Evolutionary conservation across 306 rosid species (phyloP), one percentile per base, ranked within the genome.

Genomic region (Dryas alaskensis): DNA sequence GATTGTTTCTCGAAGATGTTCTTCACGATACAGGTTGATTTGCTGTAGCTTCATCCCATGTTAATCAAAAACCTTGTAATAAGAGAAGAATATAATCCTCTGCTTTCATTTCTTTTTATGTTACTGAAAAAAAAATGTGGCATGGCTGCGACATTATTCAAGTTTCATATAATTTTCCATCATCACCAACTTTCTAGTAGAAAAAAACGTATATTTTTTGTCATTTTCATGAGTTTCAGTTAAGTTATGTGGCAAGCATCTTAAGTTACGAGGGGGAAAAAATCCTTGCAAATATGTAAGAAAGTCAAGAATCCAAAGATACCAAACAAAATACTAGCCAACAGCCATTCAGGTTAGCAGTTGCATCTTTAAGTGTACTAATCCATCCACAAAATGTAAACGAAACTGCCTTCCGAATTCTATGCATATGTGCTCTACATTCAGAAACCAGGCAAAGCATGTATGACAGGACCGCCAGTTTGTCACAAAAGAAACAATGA

Each of bases 391-490:
- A 81, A 42, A 76, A 76, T 57, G 72, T 72, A 48, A 42, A 17
- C 4, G 52, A 22, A 70, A 70, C 53, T 6, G 11, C 48, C 37
- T 31, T 31, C 62, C 78, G 54, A 64, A 68, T 42, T 73, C 39
- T 69, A 69, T 80, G 76, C 60, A 51, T 40, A 22, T 7, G 72
- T 27, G 46, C 72, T 67, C 80, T 78, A 65, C 45, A 87, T 7
- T 70, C 89, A 91, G 75, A 82, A 86, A 66, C 81, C 85, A 81
- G 65, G 73, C 82, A 77, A 31, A 42, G 64, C 79, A 73, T 69
- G 86, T 70, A 66, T 8, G 65, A 72, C 70, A 82, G 67, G 60
- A 74, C 69, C 37, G 58, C 64, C 19, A 3, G 8, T 70, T 52
- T 14, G 8, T 40, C 55, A 74, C 39, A 69, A 55, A 63, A 10